Conservation (phyloP, 257 asterid species). For the Nicotiana tomentosiformis region DNA sequence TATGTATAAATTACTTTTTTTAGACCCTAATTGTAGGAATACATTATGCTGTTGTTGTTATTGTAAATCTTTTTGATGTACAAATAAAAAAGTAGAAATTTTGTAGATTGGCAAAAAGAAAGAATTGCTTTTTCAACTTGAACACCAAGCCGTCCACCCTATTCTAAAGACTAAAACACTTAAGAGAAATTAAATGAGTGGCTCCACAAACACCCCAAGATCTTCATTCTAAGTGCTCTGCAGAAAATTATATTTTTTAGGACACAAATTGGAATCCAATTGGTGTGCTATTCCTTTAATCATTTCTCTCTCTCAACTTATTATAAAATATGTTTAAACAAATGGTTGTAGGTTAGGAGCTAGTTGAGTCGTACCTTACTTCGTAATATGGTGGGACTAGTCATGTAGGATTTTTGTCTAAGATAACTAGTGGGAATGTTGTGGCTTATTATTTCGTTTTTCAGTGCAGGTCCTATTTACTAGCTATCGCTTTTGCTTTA, state of each 20-base stretch:
- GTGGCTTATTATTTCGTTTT: too few relatives aligned
- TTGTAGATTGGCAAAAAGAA: not conserved
- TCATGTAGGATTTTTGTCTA: too few relatives aligned
- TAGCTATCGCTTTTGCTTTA: too few relatives aligned
- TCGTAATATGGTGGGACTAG: too few relatives aligned
- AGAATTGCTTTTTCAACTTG: not conserved
- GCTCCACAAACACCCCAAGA: constrained; percentile 25
- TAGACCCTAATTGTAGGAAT: too few relatives aligned
- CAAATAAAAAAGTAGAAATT: not conserved
- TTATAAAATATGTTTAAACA: not conserved
- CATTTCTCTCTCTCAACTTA: constrained; percentile 29
- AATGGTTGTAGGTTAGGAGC: too few relatives aligned
- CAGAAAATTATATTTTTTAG: constrained; percentile 17
- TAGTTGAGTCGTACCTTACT: too few relatives aligned
- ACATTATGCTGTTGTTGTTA: too few relatives aligned
- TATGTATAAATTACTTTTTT: too few relatives aligned
- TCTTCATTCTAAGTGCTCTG: constrained; percentile 25
- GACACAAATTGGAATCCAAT: constrained; percentile 42
- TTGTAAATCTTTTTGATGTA: not conserved
- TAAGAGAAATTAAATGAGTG: not conserved
- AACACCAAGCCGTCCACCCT: not conserved
- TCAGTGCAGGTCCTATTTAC: too few relatives aligned
- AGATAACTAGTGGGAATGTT: too few relatives aligned
- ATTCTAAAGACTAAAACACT: constrained; percentile 4
- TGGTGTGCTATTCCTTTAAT: constrained; percentile 45